Evolutionary conservation across 2,329 filamentous ascomycete species (phyloP).

Genomic region (Cladophialophora carrionii): DNA sequence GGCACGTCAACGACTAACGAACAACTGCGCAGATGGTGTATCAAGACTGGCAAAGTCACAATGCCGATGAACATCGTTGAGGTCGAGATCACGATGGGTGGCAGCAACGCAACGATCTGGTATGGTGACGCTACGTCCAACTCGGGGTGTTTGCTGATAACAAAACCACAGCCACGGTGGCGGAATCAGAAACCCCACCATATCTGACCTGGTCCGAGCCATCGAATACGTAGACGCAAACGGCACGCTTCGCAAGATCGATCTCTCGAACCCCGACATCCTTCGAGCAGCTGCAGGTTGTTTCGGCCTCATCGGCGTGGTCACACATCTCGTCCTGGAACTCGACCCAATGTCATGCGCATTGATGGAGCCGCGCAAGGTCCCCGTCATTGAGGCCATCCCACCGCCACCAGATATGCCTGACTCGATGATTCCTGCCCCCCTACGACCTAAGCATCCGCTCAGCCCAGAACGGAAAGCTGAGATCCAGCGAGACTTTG

Average conservation of each 20-base stretch:
- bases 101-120: constrained; percentile 46
- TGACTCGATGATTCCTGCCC: constrained; percentile 26
- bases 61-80: constrained; percentile 54
- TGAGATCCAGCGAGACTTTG: constrained; percentile 45
- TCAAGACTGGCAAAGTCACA: constrained; percentile 45
- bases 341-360: constrained; percentile 55
- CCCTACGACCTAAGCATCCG: constrained; percentile 27
- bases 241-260: constrained; percentile 43
- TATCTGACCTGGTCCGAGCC: constrained; percentile 53
- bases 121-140: constrained; percentile 7
- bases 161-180: constrained; percentile 54
- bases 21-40: constrained; percentile 52
- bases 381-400: constrained; percentile 37
- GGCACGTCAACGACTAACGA: constrained; percentile 54
- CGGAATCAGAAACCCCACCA: constrained; percentile 49
- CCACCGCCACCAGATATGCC: constrained; percentile 32
- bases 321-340: constrained; percentile 56
- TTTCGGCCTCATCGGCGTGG: constrained; percentile 54
- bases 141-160: constrained; percentile 3
- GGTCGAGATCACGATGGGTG: constrained; percentile 55
- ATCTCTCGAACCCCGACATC: constrained; percentile 46
- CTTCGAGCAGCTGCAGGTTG: constrained; percentile 51
- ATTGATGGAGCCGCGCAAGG: constrained; percentile 51
- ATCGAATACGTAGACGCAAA: constrained; percentile 56
- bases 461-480: constrained; percentile 28